phyloP scores from a whole-genome alignment of 2,329 filamentous ascomycete species.

The Chaetoscypha palmicola region DNA sequence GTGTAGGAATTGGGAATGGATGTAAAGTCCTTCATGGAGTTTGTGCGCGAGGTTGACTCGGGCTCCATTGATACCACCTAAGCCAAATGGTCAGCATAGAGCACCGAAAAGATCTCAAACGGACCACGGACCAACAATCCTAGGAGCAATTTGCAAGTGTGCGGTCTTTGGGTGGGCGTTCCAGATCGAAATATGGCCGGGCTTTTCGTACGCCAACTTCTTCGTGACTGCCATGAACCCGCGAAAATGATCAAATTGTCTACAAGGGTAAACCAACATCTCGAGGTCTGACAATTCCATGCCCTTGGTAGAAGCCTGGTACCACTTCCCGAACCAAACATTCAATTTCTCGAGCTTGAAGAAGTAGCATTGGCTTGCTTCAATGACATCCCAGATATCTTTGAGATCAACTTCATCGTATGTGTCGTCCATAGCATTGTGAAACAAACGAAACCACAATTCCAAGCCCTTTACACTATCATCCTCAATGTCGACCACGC shows the following conservation, averaged over 20 bases:
- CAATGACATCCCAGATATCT: background rate
- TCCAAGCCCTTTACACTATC: background rate
- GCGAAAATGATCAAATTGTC: background rate
- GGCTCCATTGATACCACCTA: slow-evolving; percentile 10
- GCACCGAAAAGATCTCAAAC: too few species aligned
- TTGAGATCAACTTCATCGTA: background rate
- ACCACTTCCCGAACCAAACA: slow-evolving; percentile 1
- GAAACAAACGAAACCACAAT: slow-evolving; percentile 1
- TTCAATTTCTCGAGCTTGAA: slow-evolving; percentile 1
- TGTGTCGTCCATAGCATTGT: background rate
- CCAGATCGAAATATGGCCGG: background rate
- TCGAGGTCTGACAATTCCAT: background rate
- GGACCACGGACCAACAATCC: slow-evolving; percentile 10
- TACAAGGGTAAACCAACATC: slow-evolving; percentile 2
- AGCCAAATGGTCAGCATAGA: too few species aligned
- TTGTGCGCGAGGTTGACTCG: slow-evolving; percentile 7
- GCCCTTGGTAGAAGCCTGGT: background rate
- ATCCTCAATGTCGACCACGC: background rate
- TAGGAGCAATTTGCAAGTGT: slow-evolving; percentile 2
- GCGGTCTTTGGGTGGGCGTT: background rate
- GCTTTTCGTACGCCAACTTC: background rate
- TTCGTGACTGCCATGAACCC: slow-evolving; percentile 2
- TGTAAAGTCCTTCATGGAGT: slow-evolving; percentile 6
- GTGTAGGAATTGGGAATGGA: slow-evolving; percentile 1
- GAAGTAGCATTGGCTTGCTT: background rate